Percentiles rank a stretch among this genome's conserved stretches.
Evolutionary conservation across 1,139 yeast genomes (phyloP).

Genomic region (Saccharomyces uvarum): DNA sequence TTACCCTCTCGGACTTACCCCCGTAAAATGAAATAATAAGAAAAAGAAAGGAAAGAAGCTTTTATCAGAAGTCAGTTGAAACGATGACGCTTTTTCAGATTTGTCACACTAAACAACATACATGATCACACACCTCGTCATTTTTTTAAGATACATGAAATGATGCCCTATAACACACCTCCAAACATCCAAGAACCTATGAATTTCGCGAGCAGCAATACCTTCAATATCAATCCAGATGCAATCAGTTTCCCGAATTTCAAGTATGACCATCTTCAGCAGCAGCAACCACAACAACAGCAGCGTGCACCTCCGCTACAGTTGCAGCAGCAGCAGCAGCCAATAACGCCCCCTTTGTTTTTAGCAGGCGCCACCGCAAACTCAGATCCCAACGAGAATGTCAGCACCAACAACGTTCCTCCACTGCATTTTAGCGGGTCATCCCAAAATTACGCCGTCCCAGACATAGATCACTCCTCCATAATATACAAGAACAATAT

Average conservation of each 20-base stretch:
- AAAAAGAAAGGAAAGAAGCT: constrained; percentile 1
- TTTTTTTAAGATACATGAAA: not conserved
- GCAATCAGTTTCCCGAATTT: not conserved
- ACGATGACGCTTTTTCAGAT: not conserved
- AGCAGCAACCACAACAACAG: not conserved
- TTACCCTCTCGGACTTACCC: not conserved
- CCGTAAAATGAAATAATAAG: not conserved
- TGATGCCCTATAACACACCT: not conserved
- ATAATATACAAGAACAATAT: constrained; percentile 18
- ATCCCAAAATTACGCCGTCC: not conserved
- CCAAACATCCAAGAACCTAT: not conserved
- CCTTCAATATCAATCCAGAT: not conserved
- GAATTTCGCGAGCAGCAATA: not conserved
- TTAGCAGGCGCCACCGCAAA: not conserved
- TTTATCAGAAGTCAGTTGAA: not conserved
- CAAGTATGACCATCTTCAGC: not conserved
- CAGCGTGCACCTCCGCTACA: not conserved
- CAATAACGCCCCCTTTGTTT: not conserved
- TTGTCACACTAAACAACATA: not conserved
- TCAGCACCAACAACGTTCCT: not conserved
- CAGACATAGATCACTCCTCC: constrained; percentile 10
- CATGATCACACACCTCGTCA: not conserved
- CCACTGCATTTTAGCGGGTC: not conserved
- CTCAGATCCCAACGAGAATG: not conserved
- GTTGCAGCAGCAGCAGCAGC: not conserved